These are phyloP conservation scores for Tinospora cordifolia DNA, from an alignment of 164 flowering plant genomes.

Conservation along the genomic window DNA sequence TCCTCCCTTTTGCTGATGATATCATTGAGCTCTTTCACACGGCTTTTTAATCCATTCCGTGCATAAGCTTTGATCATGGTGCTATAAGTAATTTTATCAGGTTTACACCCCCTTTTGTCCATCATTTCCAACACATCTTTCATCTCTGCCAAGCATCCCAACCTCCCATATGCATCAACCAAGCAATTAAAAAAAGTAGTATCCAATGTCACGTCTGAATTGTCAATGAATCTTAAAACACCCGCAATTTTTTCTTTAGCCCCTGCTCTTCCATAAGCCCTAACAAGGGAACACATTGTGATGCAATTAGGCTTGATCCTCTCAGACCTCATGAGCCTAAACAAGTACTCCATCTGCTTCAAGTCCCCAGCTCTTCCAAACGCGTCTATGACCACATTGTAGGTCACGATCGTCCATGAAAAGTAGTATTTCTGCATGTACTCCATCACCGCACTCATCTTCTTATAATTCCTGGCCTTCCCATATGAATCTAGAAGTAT, in stretches of 20 bases:
- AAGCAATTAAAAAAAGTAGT: slow-evolving; percentile 78
- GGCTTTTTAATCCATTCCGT: slow-evolving; percentile 44
- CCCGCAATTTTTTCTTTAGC: slow-evolving; percentile 56
- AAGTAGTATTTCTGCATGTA: slow-evolving; percentile 90
- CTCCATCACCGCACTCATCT: slow-evolving; percentile 93
- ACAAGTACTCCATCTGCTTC: slow-evolving; percentile 89
- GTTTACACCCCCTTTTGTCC: slow-evolving; percentile 65
- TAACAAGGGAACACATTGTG: slow-evolving; percentile 79
- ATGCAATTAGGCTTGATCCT: slow-evolving; percentile 83
- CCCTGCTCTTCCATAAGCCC: slow-evolving; percentile 70
- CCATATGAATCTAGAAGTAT: slow-evolving; percentile 88
- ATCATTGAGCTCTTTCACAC: slow-evolving; percentile 44
- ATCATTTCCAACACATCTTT: slow-evolving; percentile 71
- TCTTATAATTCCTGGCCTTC: slow-evolving; percentile 58
- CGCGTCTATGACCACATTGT: slow-evolving; percentile 90
- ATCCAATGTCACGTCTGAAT: slow-evolving; percentile 71
- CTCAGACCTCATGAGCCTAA: slow-evolving; percentile 83
- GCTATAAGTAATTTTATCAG: slow-evolving; percentile 74
- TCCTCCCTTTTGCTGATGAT: slow-evolving; percentile 11
- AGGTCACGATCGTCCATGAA: slow-evolving; percentile 86
- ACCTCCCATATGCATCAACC: slow-evolving; percentile 82
- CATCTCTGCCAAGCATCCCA: slow-evolving; percentile 81
- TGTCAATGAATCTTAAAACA: slow-evolving; percentile 62
- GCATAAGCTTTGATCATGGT: slow-evolving; percentile 84
- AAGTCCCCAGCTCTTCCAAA: slow-evolving; percentile 92